These are phyloP conservation scores for Asparagopsis taxiformis DNA, from an alignment of 31 red algal species.

Conservation along the genomic window DNA sequence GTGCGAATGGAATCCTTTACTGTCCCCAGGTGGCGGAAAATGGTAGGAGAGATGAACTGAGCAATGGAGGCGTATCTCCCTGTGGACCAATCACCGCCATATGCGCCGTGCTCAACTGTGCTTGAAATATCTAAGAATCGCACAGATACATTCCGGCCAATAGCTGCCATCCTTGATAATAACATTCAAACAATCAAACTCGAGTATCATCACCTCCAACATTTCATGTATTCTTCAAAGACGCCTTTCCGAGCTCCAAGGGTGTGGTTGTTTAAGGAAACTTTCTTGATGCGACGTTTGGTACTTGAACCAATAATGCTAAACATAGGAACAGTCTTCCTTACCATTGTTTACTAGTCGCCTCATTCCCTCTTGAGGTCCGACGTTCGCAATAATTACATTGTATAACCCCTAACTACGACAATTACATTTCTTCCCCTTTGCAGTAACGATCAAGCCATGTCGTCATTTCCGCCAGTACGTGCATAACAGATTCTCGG, in stretches of 20 bases:
- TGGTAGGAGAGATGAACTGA: too few relatives aligned
- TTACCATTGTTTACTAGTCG: background rate
- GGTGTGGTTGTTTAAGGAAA: too few relatives aligned
- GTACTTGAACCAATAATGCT: too few relatives aligned
- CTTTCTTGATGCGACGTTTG: too few relatives aligned
- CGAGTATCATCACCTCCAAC: background rate
- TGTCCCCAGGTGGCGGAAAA: too few relatives aligned
- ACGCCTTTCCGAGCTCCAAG: too few relatives aligned
- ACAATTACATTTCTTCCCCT: background rate
- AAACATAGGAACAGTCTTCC: background rate
- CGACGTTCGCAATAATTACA: background rate
- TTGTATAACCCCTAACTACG: background rate
- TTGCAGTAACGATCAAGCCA: constrained; percentile 83
- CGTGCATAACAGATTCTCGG: constrained; percentile 90
- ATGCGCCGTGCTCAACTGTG: too few relatives aligned
- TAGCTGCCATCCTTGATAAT: background rate
- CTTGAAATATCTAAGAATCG: too few relatives aligned
- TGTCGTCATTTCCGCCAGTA: constrained; percentile 84
- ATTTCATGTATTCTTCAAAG: too few relatives aligned
- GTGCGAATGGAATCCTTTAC: too few relatives aligned
- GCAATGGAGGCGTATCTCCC: too few relatives aligned
- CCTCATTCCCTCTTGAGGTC: background rate
- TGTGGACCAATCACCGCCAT: too few relatives aligned
- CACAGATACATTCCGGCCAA: background rate
- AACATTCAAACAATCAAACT: background rate